Conservation (phyloP, 1,139 yeast species). For the Blastobotrys malaysiensis region DNA sequence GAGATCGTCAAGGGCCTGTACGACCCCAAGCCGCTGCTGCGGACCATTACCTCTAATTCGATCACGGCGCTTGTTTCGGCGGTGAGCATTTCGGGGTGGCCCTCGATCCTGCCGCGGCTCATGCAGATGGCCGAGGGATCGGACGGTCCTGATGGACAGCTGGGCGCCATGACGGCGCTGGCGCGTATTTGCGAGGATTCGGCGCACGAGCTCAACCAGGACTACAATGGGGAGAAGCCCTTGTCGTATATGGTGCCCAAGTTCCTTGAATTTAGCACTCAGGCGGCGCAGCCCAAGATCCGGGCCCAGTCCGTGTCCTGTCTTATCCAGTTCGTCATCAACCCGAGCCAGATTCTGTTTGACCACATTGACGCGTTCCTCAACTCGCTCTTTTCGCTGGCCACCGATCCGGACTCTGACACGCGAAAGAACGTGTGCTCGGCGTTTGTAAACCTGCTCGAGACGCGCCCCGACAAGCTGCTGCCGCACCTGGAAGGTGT, state of each 20-base stretch:
- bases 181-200: slow-evolving; percentile 87
- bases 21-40: slow-evolving; percentile 54
- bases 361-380: slow-evolving; percentile 64
- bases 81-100: slow-evolving; percentile 73
- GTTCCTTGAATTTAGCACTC: slow-evolving; percentile 46
- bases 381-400: slow-evolving; percentile 54
- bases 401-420: slow-evolving; percentile 48
- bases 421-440: slow-evolving; percentile 75
- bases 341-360: slow-evolving; percentile 60
- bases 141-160: slow-evolving; percentile 43
- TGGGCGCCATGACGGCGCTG: slow-evolving; percentile 78
- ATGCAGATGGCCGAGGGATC: slow-evolving; percentile 49
- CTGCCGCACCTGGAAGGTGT: slow-evolving; percentile 81
- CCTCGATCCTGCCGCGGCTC: slow-evolving; percentile 62
- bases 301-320: slow-evolving; percentile 66
- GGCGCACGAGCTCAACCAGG: slow-evolving; percentile 51
- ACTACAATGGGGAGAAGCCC: slow-evolving; percentile 62
- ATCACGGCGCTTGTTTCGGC: slow-evolving; percentile 73
- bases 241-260: slow-evolving; percentile 61
- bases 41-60: slow-evolving; percentile 88
- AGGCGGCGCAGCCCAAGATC: slow-evolving; percentile 40
- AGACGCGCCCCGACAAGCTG: slow-evolving; percentile 74
- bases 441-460: slow-evolving; percentile 69
- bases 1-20: slow-evolving; percentile 64
- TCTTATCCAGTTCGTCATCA: slow-evolving; percentile 67